Evolutionary conservation across 306 rosid species (phyloP), one percentile per base, ranked within the genome.

Genomic region (Pterocarpus macrocarpus): DNA sequence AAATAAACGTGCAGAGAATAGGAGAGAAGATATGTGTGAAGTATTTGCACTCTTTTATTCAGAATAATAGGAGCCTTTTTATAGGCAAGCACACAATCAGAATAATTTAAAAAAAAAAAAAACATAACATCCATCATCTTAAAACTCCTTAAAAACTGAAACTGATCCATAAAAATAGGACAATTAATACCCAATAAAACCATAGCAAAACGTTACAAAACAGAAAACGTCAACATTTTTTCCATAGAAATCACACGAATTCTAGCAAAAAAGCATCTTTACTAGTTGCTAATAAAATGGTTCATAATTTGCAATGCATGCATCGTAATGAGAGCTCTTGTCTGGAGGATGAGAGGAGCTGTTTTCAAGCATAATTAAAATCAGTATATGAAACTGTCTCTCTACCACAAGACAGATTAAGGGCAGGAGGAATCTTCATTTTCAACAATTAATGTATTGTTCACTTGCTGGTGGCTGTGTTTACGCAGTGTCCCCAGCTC

Each of bases 401-500:
- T 72, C 63, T 13, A 9, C 63, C 62, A 38, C 16, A 78, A 7
- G 56, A 74, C 80, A 81, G 52, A 35, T 73, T 38, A 41, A 73
- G 55, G 83, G 5, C 67, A 67, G 45, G 47, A 41, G 0, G 69
- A 79, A 35, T 28, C 73, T 45, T 64, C 76, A 69, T 16, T 43
- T 63, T 63, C 55, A 41, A 13, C 69, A 4, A 64, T 16, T 72
- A 50, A 70, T 59, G 56, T 59, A 34, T 50, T 30, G 33, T 41
- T 69, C 47, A 44, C 38, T 44, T 55, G 9, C 56, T 47, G 68
- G 53, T 34, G 62, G 59, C 53, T 12, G 53, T 86, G 84, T 79
- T 75, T 45, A n/a, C 67, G 81, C 75, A 68, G 5, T 82, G 80
- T 75, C 85, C 55, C 77, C 77, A 75, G 67, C 74, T 82, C 78